phyloP scores from a whole-genome alignment of 2,329 filamentous ascomycete genomes.

The Diaporthe australafricana region DNA sequence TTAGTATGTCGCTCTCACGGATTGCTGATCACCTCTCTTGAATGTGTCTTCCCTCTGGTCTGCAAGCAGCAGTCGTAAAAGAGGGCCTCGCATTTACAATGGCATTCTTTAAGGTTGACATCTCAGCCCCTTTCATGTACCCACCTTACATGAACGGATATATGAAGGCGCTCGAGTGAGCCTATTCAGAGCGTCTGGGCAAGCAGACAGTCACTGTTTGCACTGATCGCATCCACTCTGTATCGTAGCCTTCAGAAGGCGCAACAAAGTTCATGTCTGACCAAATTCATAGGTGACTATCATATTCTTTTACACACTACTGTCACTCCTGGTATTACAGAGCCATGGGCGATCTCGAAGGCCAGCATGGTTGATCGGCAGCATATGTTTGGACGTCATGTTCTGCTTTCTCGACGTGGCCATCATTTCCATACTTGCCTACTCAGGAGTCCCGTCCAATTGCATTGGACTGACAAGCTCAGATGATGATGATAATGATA shows the following conservation, averaged over 20 bases:
- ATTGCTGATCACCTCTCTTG: not conserved
- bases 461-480: slow-evolving; percentile 49
- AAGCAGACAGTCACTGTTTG: no score
- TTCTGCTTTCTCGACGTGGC: slow-evolving; percentile 47
- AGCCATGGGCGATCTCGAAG: slow-evolving; percentile 43
- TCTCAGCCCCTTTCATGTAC: no score
- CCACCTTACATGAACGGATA: no score
- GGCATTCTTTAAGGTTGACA: no score
- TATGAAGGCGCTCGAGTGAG: no score
- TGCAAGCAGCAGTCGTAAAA: no score
- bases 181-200: no score
- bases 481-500: no score
- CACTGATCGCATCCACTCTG: no score
- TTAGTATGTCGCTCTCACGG: slow-evolving; percentile 46
- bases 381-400: slow-evolving; percentile 47
- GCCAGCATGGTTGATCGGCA: slow-evolving; percentile 43
- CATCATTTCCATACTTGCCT: slow-evolving; percentile 49
- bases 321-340: slow-evolving; percentile 48
- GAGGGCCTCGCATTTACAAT: no score
- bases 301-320: slow-evolving; percentile 46
- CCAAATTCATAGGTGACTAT: slow-evolving; percentile 43
- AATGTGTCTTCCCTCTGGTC: not conserved
- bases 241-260: no score
- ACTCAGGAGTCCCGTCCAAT: slow-evolving; percentile 48
- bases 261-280: not conserved